A percentile compares a stretch with the other conserved stretches of the same genome.
phyloP scores from a whole-genome alignment of 179 eudicot genomes.

The Camellia oleifera region DNA sequence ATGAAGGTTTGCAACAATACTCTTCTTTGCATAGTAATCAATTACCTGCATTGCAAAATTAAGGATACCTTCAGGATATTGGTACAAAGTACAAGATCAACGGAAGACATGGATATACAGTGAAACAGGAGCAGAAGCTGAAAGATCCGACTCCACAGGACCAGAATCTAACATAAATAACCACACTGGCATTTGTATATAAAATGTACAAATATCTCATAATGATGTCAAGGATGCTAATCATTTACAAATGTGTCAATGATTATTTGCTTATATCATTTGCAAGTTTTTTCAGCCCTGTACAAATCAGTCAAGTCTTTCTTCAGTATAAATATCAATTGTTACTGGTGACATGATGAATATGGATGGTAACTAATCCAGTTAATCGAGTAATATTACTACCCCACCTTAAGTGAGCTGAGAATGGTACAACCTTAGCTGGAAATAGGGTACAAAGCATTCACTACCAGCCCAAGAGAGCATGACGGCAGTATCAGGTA shows the following conservation, averaged over 20 bases:
- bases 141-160: background rate
- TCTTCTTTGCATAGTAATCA: slow-evolving; percentile 62
- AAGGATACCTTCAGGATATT: background rate
- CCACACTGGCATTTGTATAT: background rate
- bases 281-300: background rate
- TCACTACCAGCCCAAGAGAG: background rate
- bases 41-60: slow-evolving; percentile 45
- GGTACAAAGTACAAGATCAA: background rate
- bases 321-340: background rate
- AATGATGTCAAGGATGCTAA: background rate
- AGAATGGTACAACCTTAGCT: background rate
- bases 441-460: background rate
- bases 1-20: slow-evolving; percentile 53
- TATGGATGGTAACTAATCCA: background rate
- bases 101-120: background rate
- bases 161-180: background rate
- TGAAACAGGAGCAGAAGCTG: background rate
- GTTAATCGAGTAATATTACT: background rate
- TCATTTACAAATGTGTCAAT: background rate
- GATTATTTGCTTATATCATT: background rate
- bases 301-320: background rate
- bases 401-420: background rate
- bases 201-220: background rate
- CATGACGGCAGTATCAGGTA: background rate
- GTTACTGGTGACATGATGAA: background rate